These are phyloP conservation scores for Dictyostelium purpureum DNA, from an alignment of 78 protist species.

Conservation along the genomic window DNA sequence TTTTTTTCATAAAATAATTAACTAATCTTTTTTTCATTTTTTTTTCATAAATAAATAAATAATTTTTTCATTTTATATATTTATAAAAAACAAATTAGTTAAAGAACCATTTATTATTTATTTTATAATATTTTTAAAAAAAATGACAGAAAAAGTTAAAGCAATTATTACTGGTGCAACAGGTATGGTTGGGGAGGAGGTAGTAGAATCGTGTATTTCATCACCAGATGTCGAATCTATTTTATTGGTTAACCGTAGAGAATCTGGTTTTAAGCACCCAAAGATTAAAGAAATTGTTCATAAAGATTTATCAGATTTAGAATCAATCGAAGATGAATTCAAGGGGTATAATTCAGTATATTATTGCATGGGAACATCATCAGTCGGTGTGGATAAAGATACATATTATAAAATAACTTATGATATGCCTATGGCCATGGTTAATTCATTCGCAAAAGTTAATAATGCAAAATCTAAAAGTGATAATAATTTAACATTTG, in stretches of 20 bases:
- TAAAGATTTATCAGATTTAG: background rate
- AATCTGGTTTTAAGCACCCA: background rate
- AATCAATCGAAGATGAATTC: background rate
- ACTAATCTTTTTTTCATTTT: no score
- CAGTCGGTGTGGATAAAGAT: background rate
- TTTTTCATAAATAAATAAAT: no score
- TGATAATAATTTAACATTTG: background rate
- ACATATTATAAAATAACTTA: background rate
- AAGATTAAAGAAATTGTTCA: slow-evolving; percentile 9
- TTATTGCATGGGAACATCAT: background rate
- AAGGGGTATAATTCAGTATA: background rate
- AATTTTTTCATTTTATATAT: no score
- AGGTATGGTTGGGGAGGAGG: slow-evolving; percentile 26
- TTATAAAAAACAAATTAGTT: no score
- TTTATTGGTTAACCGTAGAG: background rate
- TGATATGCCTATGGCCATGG: background rate
- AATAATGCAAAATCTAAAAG: background rate
- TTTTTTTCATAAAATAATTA: no score
- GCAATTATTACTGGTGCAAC: slow-evolving; percentile 33
- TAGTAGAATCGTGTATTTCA: background rate
- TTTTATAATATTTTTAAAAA: no score
- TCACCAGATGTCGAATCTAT: background rate
- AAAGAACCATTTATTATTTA: no score
- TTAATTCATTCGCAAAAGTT: background rate
- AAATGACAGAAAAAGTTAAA: background rate